Conservation (phyloP, 2,329 filamentous ascomycete species). For the Epicoccum nigrum region DNA sequence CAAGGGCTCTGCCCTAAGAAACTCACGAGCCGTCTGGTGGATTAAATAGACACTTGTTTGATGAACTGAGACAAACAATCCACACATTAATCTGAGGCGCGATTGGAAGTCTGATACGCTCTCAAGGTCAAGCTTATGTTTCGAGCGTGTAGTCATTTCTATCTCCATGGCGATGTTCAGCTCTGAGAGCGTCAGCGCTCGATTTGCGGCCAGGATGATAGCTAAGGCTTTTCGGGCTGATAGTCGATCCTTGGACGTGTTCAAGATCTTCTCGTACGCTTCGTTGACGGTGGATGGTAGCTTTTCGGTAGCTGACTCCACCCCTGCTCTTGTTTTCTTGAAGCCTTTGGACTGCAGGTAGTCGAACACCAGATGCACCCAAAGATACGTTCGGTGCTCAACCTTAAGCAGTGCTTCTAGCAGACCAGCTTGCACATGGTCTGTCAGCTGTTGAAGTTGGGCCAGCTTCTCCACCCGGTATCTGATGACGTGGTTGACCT, state of each 20-base stretch:
- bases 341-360: conserved; percentile 12
- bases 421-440: conserved; percentile 17
- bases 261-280: conserved; percentile 24
- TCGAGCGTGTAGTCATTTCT: conserved; percentile 2
- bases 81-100: conserved; percentile 19
- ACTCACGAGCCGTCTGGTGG: conserved; percentile 22
- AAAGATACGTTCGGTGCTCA: conserved; percentile 28
- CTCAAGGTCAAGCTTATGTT: conserved; percentile 17
- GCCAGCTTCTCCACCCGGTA: conserved; percentile 22
- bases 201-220: conserved; percentile 20
- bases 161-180: conserved; percentile 22
- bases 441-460: conserved; percentile 18
- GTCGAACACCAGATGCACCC: conserved; percentile 26
- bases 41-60: conserved; percentile 19
- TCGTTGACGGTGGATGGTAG: conserved; percentile 20
- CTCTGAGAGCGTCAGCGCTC: conserved; percentile 21
- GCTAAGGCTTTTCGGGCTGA: conserved; percentile 14
- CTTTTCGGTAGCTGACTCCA: conserved; percentile 6
- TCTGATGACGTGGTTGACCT: conserved; percentile 25
- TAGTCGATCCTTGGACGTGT: conserved; percentile 17
- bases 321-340: conserved; percentile 20
- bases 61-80: conserved; percentile 21
- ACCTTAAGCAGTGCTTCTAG: conserved; percentile 16
- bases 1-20: conserved; percentile 15
- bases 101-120: conserved; percentile 15